Base-by-base conservation (phyloP, 2,329 filamentous ascomycete species). In the Sordariomycetes sp. region DNA sequence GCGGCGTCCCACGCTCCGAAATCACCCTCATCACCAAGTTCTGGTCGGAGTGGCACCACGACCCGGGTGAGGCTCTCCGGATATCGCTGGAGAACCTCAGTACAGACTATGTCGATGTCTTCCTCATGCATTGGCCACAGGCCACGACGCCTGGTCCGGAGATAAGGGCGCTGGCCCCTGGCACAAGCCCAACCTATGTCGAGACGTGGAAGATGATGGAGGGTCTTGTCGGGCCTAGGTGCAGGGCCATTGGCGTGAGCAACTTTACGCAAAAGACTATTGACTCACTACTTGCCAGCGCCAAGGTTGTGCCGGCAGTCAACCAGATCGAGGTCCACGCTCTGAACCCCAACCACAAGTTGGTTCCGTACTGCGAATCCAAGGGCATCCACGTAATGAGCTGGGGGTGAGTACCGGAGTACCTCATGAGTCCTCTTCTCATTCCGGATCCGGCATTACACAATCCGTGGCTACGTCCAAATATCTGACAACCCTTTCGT, bases 301-400 rank as follows among this genome's bases (percentile, higher is more conserved):
- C 64, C 14, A 65, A 58, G 40, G 60, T 69, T 14, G 61, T 65
- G 35, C 69, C 69, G 2, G 67, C 64, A 4, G 62, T 71, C 11
- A 70, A 70, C 60, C 67, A 71, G 61, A 62, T 70, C 18, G 69
- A 71, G 62, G 59, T 70, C 25, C 68, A 71, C 58, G 63, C 69
- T 0, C 61, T 69, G 28, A 67, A 69, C 59, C 69, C 69, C 1
- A 67, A 69, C 56, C 54, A 65, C 25, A 67, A 66, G 32, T 58
- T 71, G 20, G 66, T 69, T 32, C 64, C 64, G 7, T 70, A 66
- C 58, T 70, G 69, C 59, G 59, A 66, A 40, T 58, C 60, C 46
- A 68, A 68, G 54, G 68, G 66, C 7, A 70, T 71, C 24, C 64
- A 64, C 24, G 66, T 68, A 40, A 68, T 66, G 58, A 64, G 64